Conservation (phyloP, 768 basidiomycete species). For the Phylloporus scabripes region DNA sequence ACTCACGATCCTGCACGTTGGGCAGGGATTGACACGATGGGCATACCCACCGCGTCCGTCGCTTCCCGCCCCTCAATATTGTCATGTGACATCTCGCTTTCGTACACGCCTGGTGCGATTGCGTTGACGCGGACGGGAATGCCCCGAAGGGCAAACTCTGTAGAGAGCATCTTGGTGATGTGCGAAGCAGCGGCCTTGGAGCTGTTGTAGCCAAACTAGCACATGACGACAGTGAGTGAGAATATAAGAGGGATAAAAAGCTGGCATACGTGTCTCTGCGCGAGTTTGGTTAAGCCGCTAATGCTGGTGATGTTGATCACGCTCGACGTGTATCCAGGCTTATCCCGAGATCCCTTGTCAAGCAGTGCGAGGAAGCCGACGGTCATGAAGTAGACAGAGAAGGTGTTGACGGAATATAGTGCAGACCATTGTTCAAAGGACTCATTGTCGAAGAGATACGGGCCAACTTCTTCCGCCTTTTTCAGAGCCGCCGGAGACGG, state of each 20-base stretch:
- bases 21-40: slow-evolving; percentile 57
- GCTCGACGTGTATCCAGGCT: slow-evolving; percentile 50
- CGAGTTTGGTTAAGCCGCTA: slow-evolving; percentile 63
- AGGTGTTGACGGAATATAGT: slow-evolving; percentile 62
- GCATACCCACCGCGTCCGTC: slow-evolving; percentile 52
- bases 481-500: slow-evolving; percentile 53
- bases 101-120: slow-evolving; percentile 71
- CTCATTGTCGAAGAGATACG: slow-evolving; percentile 66
- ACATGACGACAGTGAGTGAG: neutral
- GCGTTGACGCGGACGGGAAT: slow-evolving; percentile 69
- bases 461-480: slow-evolving; percentile 59
- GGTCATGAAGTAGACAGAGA: slow-evolving; percentile 74
- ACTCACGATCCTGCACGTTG: slow-evolving; percentile 63
- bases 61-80: slow-evolving; percentile 41
- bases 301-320: slow-evolving; percentile 79
- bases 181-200: slow-evolving; percentile 74
- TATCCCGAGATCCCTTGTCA: slow-evolving; percentile 62
- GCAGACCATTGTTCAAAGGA: slow-evolving; percentile 57
- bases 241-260: neutral
- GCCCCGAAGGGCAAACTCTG: slow-evolving; percentile 65
- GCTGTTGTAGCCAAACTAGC: slow-evolving; percentile 77
- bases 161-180: slow-evolving; percentile 70
- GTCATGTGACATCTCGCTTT: slow-evolving; percentile 68
- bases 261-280: slow-evolving; percentile 69
- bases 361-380: slow-evolving; percentile 73